A percentile compares a stretch with the other conserved stretches of the same genome.
Evolutionary conservation across 768 basidiomycete species (phyloP).

Genomic region (Rhizopogon vulgaris): DNA sequence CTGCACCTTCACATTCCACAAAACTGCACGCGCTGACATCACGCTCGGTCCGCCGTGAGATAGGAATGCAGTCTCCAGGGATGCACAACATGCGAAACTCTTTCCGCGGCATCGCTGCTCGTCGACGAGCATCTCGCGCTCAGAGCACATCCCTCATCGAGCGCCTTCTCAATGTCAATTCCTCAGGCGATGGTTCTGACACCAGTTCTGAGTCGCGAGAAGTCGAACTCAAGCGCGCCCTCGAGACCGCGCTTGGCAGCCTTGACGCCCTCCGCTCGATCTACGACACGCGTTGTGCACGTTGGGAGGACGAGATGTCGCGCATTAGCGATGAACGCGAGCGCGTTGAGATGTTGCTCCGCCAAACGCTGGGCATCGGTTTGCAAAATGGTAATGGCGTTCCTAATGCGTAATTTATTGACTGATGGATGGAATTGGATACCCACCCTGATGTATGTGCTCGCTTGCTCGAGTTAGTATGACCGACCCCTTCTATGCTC

Average conservation of each 20-base stretch:
- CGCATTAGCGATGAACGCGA: slow-evolving; percentile 62
- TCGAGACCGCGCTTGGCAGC: slow-evolving; percentile 64
- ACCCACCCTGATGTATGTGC: neutral
- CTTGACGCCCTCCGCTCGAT: slow-evolving; percentile 56
- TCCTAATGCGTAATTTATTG: neutral
- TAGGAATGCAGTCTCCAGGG: slow-evolving; percentile 39
- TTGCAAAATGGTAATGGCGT: slow-evolving; percentile 20
- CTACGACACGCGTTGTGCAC: slow-evolving; percentile 61
- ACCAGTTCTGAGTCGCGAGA: slow-evolving; percentile 47
- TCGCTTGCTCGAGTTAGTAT: neutral
- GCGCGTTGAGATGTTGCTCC: slow-evolving; percentile 56
- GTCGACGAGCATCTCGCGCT: slow-evolving; percentile 43
- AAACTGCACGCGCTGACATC: slow-evolving; percentile 61
- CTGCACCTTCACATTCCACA: slow-evolving; percentile 67
- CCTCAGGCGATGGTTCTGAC: slow-evolving; percentile 52
- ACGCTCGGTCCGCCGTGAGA: slow-evolving; percentile 60
- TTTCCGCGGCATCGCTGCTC: slow-evolving; percentile 55
- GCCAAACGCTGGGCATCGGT: slow-evolving; percentile 53
- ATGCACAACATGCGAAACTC: slow-evolving; percentile 48
- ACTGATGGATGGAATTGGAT: neutral
- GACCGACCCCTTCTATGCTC: neutral
- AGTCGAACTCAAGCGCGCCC: slow-evolving; percentile 59
- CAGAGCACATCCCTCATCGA: slow-evolving; percentile 41
- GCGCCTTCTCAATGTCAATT: slow-evolving; percentile 33
- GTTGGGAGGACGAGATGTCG: slow-evolving; percentile 68